Evolutionary conservation across 805 yeast species (phyloP), one percentile per base, ranked within the genome.

Genomic region (Metschnikowia noctiluminum): DNA sequence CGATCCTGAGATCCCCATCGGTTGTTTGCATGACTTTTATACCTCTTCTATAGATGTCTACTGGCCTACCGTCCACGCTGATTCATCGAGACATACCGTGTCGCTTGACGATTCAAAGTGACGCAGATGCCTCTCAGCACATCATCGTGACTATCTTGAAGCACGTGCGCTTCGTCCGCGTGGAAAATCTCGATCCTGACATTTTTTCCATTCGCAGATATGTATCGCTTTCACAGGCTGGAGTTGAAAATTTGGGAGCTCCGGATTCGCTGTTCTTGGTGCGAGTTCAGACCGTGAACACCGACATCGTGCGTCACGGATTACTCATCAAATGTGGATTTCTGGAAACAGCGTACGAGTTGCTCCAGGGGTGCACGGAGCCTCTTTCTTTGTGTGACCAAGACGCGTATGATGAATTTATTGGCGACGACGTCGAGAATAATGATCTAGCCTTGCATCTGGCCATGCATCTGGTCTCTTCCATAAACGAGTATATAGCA

Each of bases 251-350:
- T 13, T 14, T 51, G 1, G 43, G 44, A 1, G 2, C 27, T 6
- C 9, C 16, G 6, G 7, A 30, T 27, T 15, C 38, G 12, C 21
- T 36, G 7, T 45, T 38, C 27, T 21, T 41, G 6, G 54, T 42
- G 27, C 28, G 32, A 16, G 38, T 48, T 9, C 46, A 42, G 28
- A 26, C 42, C 8, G 35, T 28, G 38, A 14, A 35, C 8, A 28
- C 48, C 13, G 49, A 47, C 12, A 36, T 31, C 13, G 34, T 42
- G 26, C 49, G 51, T 27, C 47, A 48, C 28, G 54, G 52, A 10
- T 35, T 45, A 8, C 38, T 51, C 15, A 37, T 45, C 14, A 21
- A 14, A 3, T 14, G 34, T 15, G 39, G 42, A 15, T 3, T 34
- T 13, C 16, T 32, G 6, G 48, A 39, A 14, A 41, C 39, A 9